Base-by-base conservation (phyloP, 176 grass and related monocot genomes). In the Oryza glumipatula region DNA sequence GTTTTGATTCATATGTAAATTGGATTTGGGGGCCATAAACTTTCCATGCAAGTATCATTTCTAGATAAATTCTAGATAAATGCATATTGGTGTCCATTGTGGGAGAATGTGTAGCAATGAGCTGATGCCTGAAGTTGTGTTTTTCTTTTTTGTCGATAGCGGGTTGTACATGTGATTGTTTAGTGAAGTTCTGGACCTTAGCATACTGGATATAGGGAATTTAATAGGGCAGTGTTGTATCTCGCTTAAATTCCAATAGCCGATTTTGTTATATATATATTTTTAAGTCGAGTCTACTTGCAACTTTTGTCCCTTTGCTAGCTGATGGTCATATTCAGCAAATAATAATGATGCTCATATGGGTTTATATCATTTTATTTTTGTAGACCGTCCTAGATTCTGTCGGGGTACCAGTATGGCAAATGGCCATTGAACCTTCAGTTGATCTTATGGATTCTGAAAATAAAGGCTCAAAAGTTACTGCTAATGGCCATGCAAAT, bases 401-500 rank as follows among this genome's bases (percentile, higher is more conserved):
- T 49, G 11, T 94, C 65, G 91, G 93, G 71, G 86, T 86, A 48
- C 86, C 94, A 14, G 54, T 99, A 74, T 99, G 94, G 94, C 91
- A 89, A 82, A 99, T 99, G 91, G 91, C 92, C 68, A 65, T 92
- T 52, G 97, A 96, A 73, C 97, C 97, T 83, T 76, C 63, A n/a
- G 45, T 73, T 82, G 87, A 92, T 73, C 73, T 46, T 32, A 22
- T 61, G 46, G 68, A 77, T 86, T 76, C 87, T 23, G 78, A 79
- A 38, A 84, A 71, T 78, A 68, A 81, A 76, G 30, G 76, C 13
- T 65, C 76, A n/a, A 73, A 43, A 72, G 76, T 63, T 49, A 9
- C 66, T 4, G 26, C 78, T 10, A 86, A 94, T 85, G 93, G 87
- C 70, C 73, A 89, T 69, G 66, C 74, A 63, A 89, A 86, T 81